Evolutionary conservation across 2,329 filamentous ascomycete genomes (phyloP).

Genomic region (Colletotrichum sp.): DNA sequence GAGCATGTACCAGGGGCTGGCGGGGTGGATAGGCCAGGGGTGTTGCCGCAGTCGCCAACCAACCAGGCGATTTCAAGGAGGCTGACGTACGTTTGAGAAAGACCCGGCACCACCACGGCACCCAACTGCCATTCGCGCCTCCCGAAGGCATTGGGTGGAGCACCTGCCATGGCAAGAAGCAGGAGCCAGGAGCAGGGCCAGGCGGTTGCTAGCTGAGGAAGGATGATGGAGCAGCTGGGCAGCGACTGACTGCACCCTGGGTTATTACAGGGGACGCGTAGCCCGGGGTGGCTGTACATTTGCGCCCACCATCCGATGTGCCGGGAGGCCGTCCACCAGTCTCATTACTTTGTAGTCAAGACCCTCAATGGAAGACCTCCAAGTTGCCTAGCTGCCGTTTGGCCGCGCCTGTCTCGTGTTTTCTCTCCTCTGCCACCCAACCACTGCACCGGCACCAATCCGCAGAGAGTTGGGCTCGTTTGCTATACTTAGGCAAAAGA

Average conservation of each 20-base stretch:
- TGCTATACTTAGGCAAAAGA: not conserved
- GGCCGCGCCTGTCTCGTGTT: not conserved
- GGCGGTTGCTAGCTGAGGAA: not conserved
- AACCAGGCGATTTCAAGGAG: conserved; percentile 1
- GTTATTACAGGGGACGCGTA: conserved; percentile 5
- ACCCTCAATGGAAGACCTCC: not conserved
- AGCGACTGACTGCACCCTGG: not conserved
- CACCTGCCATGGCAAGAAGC: not conserved
- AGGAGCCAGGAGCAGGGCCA: not conserved
- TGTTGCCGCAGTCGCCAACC: not conserved
- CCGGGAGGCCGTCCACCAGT: conserved; percentile 9
- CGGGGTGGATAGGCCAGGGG: not conserved
- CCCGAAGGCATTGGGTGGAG: not conserved
- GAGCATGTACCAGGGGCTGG: not conserved
- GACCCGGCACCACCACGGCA: not conserved
- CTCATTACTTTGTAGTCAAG: not conserved
- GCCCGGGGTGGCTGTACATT: conserved; percentile 3
- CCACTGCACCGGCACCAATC: not conserved
- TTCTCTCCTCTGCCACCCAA: not conserved
- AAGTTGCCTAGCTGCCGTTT: not conserved
- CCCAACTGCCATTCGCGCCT: not conserved
- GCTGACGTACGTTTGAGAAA: conserved; percentile 21
- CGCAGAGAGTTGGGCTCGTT: not conserved
- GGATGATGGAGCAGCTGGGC: not conserved
- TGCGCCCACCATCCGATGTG: conserved; percentile 13